phyloP scores from a whole-genome alignment of 148 eudicot species.

The Persicaria tinctoria region DNA sequence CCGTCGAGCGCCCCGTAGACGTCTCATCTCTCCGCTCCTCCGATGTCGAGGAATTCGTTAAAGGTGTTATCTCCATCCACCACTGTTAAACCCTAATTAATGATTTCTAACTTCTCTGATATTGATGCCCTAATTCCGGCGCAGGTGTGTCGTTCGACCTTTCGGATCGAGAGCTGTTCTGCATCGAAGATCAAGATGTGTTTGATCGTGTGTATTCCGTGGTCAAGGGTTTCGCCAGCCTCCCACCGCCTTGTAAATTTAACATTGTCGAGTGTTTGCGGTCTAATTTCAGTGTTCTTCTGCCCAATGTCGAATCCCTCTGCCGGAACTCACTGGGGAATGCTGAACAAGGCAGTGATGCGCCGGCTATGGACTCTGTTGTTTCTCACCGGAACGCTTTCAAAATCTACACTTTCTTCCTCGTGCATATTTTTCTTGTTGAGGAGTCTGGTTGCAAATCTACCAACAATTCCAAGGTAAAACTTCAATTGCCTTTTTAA shows the following conservation, averaged over 20 bases:
- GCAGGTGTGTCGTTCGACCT: slow-evolving; percentile 74
- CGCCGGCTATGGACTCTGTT: slow-evolving; percentile 36
- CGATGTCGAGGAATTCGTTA: slow-evolving; percentile 84
- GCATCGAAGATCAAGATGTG: slow-evolving; percentile 81
- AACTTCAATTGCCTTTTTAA: background rate
- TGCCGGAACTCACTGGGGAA: slow-evolving; percentile 30
- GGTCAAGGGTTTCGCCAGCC: slow-evolving; percentile 47
- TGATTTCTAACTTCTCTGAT: background rate
- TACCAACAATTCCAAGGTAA: slow-evolving; percentile 47
- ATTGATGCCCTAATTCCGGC: background rate
- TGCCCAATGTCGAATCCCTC: slow-evolving; percentile 75
- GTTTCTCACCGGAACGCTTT: slow-evolving; percentile 80
- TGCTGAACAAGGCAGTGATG: slow-evolving; percentile 23
- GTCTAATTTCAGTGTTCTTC: slow-evolving; percentile 81
- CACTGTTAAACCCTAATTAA: background rate
- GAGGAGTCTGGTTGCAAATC: slow-evolving; percentile 44
- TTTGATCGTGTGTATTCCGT: slow-evolving; percentile 76
- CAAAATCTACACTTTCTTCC: slow-evolving; percentile 75
- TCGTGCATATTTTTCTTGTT: slow-evolving; percentile 48
- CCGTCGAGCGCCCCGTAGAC: slow-evolving; percentile 23
- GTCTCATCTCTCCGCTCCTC: slow-evolving; percentile 58
- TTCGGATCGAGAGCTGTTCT: slow-evolving; percentile 75
- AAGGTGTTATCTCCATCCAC: slow-evolving; percentile 32
- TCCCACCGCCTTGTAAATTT: slow-evolving; percentile 48
- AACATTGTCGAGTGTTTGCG: slow-evolving; percentile 65